phyloP scores from a whole-genome alignment of 805 yeast species.

The Ascoidea rubescens region DNA sequence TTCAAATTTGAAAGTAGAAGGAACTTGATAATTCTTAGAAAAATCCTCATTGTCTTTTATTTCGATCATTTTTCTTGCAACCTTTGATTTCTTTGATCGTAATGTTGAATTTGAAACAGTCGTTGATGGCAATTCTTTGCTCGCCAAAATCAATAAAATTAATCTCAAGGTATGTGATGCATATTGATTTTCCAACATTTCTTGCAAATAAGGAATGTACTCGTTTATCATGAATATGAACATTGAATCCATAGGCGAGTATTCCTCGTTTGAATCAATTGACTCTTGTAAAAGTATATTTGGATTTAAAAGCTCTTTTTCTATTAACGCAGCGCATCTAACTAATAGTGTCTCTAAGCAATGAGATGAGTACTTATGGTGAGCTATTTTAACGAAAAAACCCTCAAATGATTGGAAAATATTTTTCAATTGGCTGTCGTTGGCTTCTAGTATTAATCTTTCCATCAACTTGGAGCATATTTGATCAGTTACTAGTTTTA shows the following conservation, averaged over 20 bases:
- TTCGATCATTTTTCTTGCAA: slow-evolving; percentile 88
- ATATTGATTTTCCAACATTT: slow-evolving; percentile 62
- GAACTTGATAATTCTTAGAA: slow-evolving; percentile 52
- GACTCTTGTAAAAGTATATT: slow-evolving; percentile 14
- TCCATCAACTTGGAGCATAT: slow-evolving; percentile 90
- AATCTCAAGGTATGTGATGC: slow-evolving; percentile 81
- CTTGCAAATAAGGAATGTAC: slow-evolving; percentile 39
- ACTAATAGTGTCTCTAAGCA: slow-evolving; percentile 79
- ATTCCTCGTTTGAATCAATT: slow-evolving; percentile 14
- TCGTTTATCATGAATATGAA: slow-evolving; percentile 55
- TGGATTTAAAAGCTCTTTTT: slow-evolving; percentile 49
- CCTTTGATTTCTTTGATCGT: slow-evolving; percentile 72
- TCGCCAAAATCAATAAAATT: slow-evolving; percentile 56
- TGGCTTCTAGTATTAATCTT: slow-evolving; percentile 58
- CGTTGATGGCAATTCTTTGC: slow-evolving; percentile 65
- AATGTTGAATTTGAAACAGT: slow-evolving; percentile 54
- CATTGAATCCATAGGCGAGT: slow-evolving; percentile 49
- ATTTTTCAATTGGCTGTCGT: slow-evolving; percentile 48
- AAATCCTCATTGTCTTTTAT: slow-evolving; percentile 68
- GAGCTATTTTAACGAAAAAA: slow-evolving; percentile 63
- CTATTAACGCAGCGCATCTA: slow-evolving; percentile 59
- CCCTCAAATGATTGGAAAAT: slow-evolving; percentile 56
- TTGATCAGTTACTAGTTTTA: slow-evolving; percentile 86
- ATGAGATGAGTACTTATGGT: slow-evolving; percentile 88
- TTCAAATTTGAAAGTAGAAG: slow-evolving; percentile 51